A percentile compares a stretch with the other conserved stretches of the same genome.
These are phyloP conservation scores for Leptographium procerum DNA, from an alignment of 2,329 filamentous ascomycete genomes.

Conservation along the genomic window DNA sequence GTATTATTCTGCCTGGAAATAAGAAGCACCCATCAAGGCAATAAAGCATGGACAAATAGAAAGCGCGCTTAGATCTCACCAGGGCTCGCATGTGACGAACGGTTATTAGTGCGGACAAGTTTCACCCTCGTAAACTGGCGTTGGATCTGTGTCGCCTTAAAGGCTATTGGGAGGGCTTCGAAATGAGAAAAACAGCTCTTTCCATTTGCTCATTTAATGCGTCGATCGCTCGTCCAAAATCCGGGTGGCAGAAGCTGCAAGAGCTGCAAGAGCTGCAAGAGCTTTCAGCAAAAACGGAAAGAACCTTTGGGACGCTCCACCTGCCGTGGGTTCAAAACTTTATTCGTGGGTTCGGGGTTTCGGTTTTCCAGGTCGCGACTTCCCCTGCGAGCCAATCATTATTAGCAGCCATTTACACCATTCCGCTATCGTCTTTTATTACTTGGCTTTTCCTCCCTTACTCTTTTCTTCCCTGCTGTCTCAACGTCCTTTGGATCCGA, in stretches of 20 bases:
- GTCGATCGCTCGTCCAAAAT: background rate
- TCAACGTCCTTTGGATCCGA: background rate
- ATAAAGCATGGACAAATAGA: background rate
- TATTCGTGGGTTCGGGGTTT: background rate
- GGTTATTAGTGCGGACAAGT: background rate
- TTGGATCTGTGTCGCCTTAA: too few species aligned
- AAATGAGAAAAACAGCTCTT: background rate
- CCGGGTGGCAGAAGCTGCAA: background rate
- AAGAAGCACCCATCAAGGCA: background rate
- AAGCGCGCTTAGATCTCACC: background rate
- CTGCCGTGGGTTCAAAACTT: background rate
- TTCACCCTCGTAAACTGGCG: background rate
- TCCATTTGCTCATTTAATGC: background rate
- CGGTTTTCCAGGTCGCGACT: background rate
- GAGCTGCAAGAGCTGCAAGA: background rate
- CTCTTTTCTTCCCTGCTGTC: background rate
- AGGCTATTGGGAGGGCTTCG: too few species aligned
- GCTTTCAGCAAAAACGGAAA: background rate
- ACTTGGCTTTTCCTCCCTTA: background rate
- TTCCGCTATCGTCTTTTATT: background rate
- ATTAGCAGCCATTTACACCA: background rate
- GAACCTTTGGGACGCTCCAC: background rate
- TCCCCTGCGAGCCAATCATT: background rate
- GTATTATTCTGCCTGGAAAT: background rate
- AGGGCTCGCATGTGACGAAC: background rate